Conservation (phyloP, 129 eudicot species). For the Chrysanthemum seticuspe region DNA sequence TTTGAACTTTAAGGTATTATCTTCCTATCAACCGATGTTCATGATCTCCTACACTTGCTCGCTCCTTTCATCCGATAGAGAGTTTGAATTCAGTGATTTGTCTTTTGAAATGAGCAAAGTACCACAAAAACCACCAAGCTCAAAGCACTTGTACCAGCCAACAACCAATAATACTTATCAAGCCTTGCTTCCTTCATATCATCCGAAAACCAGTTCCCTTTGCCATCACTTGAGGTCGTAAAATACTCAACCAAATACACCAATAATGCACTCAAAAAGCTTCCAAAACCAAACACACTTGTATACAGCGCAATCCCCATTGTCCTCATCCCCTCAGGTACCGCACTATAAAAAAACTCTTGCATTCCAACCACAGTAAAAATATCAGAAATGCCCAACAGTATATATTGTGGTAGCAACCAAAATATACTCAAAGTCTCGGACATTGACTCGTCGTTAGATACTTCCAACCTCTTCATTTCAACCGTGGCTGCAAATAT, state of each 20-base stretch:
- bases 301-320: constrained; percentile 94
- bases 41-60: not conserved
- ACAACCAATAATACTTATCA: constrained; percentile 88
- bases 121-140: constrained; percentile 60
- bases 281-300: constrained; percentile 92
- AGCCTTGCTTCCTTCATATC: constrained; percentile 83
- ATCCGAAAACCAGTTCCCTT: constrained; percentile 78
- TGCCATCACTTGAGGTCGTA: constrained; percentile 37
- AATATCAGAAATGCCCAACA: constrained; percentile 83
- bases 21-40: not conserved
- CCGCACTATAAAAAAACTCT: constrained; percentile 87
- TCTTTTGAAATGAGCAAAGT: constrained; percentile 49
- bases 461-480: constrained; percentile 40
- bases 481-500: constrained; percentile 77
- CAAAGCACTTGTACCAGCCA: constrained; percentile 62
- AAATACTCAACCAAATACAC: constrained; percentile 67
- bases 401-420: constrained; percentile 79
- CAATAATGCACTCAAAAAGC: constrained; percentile 70
- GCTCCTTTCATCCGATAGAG: too few species aligned
- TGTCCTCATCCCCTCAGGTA: constrained; percentile 78
- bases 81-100: not conserved
- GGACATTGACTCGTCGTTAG: not conserved
- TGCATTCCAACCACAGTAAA: constrained; percentile 99
- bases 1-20: constrained; percentile 3
- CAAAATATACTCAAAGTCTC: constrained; percentile 61